Evolutionary conservation across 1,284 basidiomycete genomes (phyloP), one percentile per base, ranked within the genome.

Genomic region (Cutaneotrichosporon arboriforme): DNA sequence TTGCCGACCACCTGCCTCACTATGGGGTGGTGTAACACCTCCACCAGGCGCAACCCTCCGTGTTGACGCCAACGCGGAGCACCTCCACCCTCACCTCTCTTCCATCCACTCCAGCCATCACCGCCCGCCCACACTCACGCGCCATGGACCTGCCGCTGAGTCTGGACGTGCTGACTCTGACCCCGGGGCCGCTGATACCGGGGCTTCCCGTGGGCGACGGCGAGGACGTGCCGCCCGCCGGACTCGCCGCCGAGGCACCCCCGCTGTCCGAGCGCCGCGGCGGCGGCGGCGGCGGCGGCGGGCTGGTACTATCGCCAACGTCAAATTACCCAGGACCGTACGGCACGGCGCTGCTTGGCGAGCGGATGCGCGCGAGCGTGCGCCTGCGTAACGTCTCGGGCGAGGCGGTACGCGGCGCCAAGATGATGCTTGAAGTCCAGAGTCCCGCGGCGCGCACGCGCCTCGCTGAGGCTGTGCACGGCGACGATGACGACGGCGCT

Each of bases 371-470:
- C 18, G 51, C 68, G 1, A 4, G 42, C 1, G 40, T 75, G 12
- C 49, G 54, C 2, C 58, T 75, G 33, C 47, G 55, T 44, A 73
- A 72, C 49, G 60, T 59, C 2, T 52, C 57, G n/a, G 34, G 34
- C 2, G 35, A 38, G 21, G 55, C 57, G 4, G 66, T 74, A 3
- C 49, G 54, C 18, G 70, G 69, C 5, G 67, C 66, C 13, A 65
- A 62, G 55, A 72, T 74, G 67, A 70, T 73, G 64, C 55, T 69
- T 34, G 72, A 73, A 53, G 52, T 72, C 9, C 70, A 73, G 51
- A 61, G 57, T 10, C 66, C 68, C 0, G 47, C 45, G 0, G 67
- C 67, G 15, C 47, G 69, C 26, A 64, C 59, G 34, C 59, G 69
- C 3, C 59, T 72, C n/a, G 69, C 67, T 9, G 72, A 73, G 60